Base-by-base conservation (phyloP, 129 eudicot species). In the Cynara cardunculus region DNA sequence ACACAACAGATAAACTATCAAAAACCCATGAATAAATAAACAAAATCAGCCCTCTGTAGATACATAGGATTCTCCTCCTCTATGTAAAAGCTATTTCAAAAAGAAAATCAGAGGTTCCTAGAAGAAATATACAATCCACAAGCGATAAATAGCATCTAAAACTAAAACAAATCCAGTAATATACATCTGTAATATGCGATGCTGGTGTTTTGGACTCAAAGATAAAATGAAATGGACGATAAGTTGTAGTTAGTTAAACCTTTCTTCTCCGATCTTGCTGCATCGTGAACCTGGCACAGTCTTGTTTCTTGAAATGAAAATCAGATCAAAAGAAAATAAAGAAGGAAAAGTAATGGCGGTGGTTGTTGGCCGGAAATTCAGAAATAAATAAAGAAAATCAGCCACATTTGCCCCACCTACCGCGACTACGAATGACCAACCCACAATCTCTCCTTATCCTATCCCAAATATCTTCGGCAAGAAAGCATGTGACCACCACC, bases 251-350 rank as follows among this genome's bases (percentile, higher is more conserved):
- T 39, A 86, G 76, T 22, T 62, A 46, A 25, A 90, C 96, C 95
- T 92, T 92, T 84, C 84, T 88, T 41, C 90, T 78, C 30, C 87
- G 95, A 90, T 92, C 89, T 82, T 81, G 93, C 88, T 83, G 93
- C 93, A 90, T 88, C 87, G 19, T 85, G 77, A 53, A 68, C 49
- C 84, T 72, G 28, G n/a, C 0, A 41, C 22, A 65, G 19, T 21
- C 49, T 69, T 6, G 56, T 71, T 70, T 61, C 74, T 83, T 26
- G 41, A 72, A 22, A 61, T 9, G 25, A 76, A 82, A 76, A 22
- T 35, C 72, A 14, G 81, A 82, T 83, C 34, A 31, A 25, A 73
- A 31, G 11, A 6, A 61, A 69, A 70, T 1, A 0, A 78, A 74
- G 19, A 53, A 67, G 73, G 75, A 30, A 7, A 80, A 72, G 1